Percentiles rank a stretch among this genome's conserved stretches.
Evolutionary conservation across 2,329 filamentous ascomycete species (phyloP).

Genomic region (Epichloe festucae): DNA sequence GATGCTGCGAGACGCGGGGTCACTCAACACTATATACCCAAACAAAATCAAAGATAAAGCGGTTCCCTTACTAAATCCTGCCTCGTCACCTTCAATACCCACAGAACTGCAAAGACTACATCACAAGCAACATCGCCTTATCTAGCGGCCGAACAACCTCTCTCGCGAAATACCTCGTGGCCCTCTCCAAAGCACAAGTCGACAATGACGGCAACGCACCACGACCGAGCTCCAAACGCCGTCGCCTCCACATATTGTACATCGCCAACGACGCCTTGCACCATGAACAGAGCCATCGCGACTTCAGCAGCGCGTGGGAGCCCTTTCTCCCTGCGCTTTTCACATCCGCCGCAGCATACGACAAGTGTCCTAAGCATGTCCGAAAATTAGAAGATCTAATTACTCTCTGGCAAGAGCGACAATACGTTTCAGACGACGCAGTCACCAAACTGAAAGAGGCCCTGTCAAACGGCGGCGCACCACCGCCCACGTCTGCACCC

Average conservation of each 20-base stretch:
- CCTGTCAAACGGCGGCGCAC: conserved; percentile 26
- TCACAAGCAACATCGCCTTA: conserved; percentile 55
- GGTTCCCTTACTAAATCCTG: conserved; percentile 8
- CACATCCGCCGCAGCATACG: conserved; percentile 41
- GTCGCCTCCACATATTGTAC: conserved; percentile 64
- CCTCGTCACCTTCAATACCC: conserved; percentile 3
- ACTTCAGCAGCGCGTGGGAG: conserved; percentile 44
- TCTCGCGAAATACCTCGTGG: conserved; percentile 63
- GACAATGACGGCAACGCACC: conserved; percentile 21
- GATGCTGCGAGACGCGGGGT: neutral
- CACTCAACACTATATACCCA: neutral
- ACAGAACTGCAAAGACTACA: conserved; percentile 81
- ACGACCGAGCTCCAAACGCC: conserved; percentile 48
- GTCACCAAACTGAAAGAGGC: conserved; percentile 47
- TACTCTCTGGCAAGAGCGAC: conserved; percentile 54
- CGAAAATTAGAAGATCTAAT: conserved; percentile 52
- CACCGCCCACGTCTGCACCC: conserved; percentile 10
- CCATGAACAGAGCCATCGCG: conserved; percentile 41
- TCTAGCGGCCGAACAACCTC: conserved; percentile 53
- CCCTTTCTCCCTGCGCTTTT: conserved; percentile 49
- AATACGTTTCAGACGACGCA: conserved; percentile 44
- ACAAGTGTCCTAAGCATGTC: conserved; percentile 51
- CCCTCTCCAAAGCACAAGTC: conserved; percentile 41
- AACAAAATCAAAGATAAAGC: neutral
- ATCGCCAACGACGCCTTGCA: conserved; percentile 68